phyloP scores from a whole-genome alignment of 768 basidiomycete species.

The Calocybe cyanea region DNA sequence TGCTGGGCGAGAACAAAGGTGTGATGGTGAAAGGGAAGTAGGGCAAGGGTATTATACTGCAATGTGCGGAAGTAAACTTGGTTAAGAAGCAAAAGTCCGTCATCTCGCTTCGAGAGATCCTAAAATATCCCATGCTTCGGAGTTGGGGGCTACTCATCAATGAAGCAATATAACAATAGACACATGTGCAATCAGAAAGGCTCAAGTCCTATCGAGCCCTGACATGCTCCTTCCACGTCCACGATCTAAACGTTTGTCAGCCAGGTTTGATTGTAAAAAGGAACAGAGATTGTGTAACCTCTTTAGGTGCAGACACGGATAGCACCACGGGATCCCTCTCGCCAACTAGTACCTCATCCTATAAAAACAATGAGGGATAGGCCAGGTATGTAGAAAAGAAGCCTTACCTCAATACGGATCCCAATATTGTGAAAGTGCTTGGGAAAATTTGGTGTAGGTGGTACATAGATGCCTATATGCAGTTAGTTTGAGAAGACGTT shows the following conservation, averaged over 20 bases:
- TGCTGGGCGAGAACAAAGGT: too few species aligned
- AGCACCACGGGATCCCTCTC: conserved; percentile 59
- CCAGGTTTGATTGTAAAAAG: not conserved
- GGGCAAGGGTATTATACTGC: too few species aligned
- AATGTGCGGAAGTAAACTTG: too few species aligned
- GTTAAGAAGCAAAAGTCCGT: too few species aligned
- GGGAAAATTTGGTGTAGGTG: conserved; percentile 73
- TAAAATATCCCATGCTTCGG: too few species aligned
- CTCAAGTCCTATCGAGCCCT: conserved; percentile 64
- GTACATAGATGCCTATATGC: conserved; percentile 77
- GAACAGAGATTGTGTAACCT: conserved; percentile 40
- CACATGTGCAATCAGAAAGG: conserved; percentile 25
- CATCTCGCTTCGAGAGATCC: too few species aligned
- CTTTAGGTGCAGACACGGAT: conserved; percentile 75
- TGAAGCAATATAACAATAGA: not conserved
- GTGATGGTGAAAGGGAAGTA: too few species aligned
- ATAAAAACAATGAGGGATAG: conserved; percentile 1
- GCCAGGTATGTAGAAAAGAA: not conserved
- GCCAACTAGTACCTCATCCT: conserved; percentile 75
- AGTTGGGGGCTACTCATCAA: too few species aligned
- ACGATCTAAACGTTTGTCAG: conserved; percentile 43
- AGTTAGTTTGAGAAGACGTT: conserved; percentile 1
- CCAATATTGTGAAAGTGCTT: conserved; percentile 88
- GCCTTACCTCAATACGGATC: conserved; percentile 79
- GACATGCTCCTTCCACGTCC: conserved; percentile 80